phyloP scores from a whole-genome alignment of 2,329 filamentous ascomycete species.

The Amphichorda felina region DNA sequence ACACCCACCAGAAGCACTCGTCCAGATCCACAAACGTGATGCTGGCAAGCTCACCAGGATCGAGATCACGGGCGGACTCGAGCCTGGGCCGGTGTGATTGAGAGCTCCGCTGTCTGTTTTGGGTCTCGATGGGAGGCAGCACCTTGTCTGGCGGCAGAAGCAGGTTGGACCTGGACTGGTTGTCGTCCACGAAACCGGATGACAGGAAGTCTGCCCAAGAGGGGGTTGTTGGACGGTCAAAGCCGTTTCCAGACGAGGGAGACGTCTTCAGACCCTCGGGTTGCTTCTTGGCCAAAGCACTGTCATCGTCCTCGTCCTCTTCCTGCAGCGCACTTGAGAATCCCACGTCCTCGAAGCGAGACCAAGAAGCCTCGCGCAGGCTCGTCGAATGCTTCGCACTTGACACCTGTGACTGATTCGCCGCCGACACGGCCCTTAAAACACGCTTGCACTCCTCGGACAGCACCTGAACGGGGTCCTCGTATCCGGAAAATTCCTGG shows the following conservation, averaged over 20 bases:
- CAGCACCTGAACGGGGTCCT: slow-evolving; percentile 77
- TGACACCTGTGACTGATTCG: slow-evolving; percentile 73
- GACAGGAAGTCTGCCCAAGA: slow-evolving; percentile 98
- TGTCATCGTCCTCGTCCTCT: slow-evolving; percentile 52
- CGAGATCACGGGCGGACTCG: slow-evolving; percentile 57
- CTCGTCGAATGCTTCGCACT: slow-evolving; percentile 60
- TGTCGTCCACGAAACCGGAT: slow-evolving; percentile 76
- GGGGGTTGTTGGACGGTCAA: slow-evolving; percentile 80
- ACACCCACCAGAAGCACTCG: slow-evolving; percentile 99
- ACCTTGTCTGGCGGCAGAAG: slow-evolving; percentile 87
- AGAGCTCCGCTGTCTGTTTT: slow-evolving; percentile 67
- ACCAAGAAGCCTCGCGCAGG: slow-evolving; percentile 83
- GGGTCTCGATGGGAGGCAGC: slow-evolving; percentile 69
- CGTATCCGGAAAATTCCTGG: slow-evolving; percentile 74
- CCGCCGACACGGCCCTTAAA: slow-evolving; percentile 73
- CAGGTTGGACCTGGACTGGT: slow-evolving; percentile 51
- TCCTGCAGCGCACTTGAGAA: slow-evolving; percentile 70
- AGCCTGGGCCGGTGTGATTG: slow-evolving; percentile 69
- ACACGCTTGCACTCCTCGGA: slow-evolving; percentile 93
- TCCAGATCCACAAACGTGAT: slow-evolving; percentile 80
- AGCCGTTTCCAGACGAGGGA: slow-evolving; percentile 55
- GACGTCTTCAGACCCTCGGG: slow-evolving; percentile 47
- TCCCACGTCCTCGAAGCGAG: slow-evolving; percentile 88
- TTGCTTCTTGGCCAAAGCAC: slow-evolving; percentile 24
- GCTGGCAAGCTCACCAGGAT: slow-evolving; percentile 89